These are phyloP conservation scores for Suillus fuscotomentosus DNA, from an alignment of 768 basidiomycete genomes.

Conservation along the genomic window DNA sequence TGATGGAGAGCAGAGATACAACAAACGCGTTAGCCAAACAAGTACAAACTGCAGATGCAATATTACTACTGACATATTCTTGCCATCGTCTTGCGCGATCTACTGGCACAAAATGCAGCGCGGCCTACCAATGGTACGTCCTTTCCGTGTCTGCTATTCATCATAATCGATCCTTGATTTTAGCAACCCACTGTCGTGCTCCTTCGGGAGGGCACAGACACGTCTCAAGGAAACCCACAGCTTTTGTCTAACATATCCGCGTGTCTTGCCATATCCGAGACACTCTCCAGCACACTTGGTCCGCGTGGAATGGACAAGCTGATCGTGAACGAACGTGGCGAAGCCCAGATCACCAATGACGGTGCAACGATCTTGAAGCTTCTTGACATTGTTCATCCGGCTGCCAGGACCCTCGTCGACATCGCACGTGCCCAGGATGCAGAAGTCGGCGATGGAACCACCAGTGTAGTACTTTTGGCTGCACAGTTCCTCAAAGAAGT, in stretches of 20 bases:
- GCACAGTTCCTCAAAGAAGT: slow-evolving; percentile 95
- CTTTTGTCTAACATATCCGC: slow-evolving; percentile 94
- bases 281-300: slow-evolving; percentile 92
- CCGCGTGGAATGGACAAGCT: slow-evolving; percentile 99
- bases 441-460: slow-evolving; percentile 98
- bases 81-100: slow-evolving; percentile 13
- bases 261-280: slow-evolving; percentile 91
- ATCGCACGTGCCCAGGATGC: slow-evolving; percentile 98
- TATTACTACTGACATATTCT: slow-evolving; percentile 7
- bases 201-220: slow-evolving; percentile 93
- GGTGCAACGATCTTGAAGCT: slow-evolving; percentile 98
- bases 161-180: slow-evolving; percentile 13
- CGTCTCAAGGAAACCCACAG: slow-evolving; percentile 91
- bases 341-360: slow-evolving; percentile 99
- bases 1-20: too few species aligned
- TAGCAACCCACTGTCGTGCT: slow-evolving; percentile 98
- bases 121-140: slow-evolving; percentile 69
- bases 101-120: slow-evolving; percentile 72
- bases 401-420: slow-evolving; percentile 96
- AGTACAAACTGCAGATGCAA: slow-evolving; percentile 15
- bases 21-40: slow-evolving; percentile 16
- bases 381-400: slow-evolving; percentile 97
- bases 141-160: neutral
- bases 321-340: slow-evolving; percentile 90
- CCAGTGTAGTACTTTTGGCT: slow-evolving; percentile 91